These are phyloP conservation scores for Nidularia pulvinata DNA, from an alignment of 768 basidiomycete genomes.

Conservation along the genomic window DNA sequence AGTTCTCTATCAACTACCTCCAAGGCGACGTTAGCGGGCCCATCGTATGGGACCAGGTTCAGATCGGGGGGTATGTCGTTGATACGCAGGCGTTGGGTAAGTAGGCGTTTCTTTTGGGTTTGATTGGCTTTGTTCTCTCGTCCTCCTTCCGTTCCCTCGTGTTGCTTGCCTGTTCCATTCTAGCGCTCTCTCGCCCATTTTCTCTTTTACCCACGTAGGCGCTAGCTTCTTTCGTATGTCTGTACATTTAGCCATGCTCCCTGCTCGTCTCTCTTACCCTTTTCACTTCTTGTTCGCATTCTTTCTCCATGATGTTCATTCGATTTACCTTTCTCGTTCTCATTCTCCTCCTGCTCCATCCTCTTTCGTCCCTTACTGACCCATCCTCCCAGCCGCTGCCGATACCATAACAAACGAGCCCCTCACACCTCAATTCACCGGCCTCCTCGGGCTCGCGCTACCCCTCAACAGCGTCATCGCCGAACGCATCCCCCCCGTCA, in stretches of 20 bases:
- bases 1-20: constrained; percentile 59
- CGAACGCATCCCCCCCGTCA: constrained; percentile 41
- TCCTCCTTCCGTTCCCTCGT: too few species aligned
- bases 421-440: constrained; percentile 54
- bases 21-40: constrained; percentile 59
- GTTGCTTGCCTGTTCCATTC: not conserved
- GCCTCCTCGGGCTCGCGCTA: constrained; percentile 76
- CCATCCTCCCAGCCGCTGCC: constrained; percentile 50
- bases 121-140: too few species aligned
- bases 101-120: constrained; percentile 7
- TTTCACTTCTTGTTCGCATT: too few species aligned
- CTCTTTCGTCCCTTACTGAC: not conserved
- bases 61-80: constrained; percentile 64
- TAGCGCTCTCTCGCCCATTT: too few species aligned
- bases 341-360: not conserved
- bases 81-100: constrained; percentile 70
- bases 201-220: too few species aligned
- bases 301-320: too few species aligned
- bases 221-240: too few species aligned
- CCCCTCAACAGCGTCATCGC: constrained; percentile 74
- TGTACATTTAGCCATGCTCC: too few species aligned
- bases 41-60: constrained; percentile 68
- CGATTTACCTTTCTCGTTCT: too few species aligned
- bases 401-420: constrained; percentile 53
- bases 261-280: not conserved